phyloP scores from a whole-genome alignment of 75 land plant genomes.

The Cunninghamia lanceolata region DNA sequence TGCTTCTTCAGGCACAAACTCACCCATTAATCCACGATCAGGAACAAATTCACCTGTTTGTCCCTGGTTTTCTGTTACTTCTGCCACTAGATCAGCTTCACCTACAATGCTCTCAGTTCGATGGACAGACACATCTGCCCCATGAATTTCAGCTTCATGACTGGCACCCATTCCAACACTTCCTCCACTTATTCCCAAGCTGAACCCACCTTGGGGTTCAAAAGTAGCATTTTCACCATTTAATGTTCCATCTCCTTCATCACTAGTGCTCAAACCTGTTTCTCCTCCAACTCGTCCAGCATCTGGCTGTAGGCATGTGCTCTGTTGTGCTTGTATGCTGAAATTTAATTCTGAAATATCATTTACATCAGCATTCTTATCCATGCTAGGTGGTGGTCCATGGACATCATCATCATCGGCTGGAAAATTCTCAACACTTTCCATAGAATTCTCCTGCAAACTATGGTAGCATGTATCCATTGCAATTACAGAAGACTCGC shows the following conservation, averaged over 20 bases:
- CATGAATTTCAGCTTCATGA: conserved; percentile 95
- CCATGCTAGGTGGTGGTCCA: conserved; percentile 45
- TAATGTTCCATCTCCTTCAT: conserved; percentile 65
- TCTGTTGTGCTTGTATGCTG: conserved; percentile 80
- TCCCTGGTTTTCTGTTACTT: conserved; percentile 70
- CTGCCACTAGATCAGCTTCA: conserved; percentile 79
- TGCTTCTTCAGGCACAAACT: conserved; percentile 68
- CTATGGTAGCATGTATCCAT: conserved; percentile 78
- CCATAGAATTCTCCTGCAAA: conserved; percentile 84
- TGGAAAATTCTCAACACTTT: conserved; percentile 94
- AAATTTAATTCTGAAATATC: conserved; percentile 54
- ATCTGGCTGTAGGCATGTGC: conserved; percentile 50
- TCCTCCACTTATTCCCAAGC: conserved; percentile 86
- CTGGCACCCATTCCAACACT: conserved; percentile 94
- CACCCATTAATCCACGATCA: conserved; percentile 73
- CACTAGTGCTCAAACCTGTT: conserved; percentile 68
- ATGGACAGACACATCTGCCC: conserved; percentile 57
- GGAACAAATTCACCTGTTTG: conserved; percentile 81
- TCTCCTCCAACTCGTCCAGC: conserved; percentile 43
- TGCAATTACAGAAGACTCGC: conserved; percentile 92
- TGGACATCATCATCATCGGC: conserved; percentile 76
- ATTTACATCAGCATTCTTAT: conserved; percentile 41
- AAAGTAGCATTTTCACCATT: conserved; percentile 67
- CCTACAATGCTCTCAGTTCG: conserved; percentile 68
- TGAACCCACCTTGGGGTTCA: conserved; percentile 50